Conservation (phyloP, 1,139 yeast species). For the Lipomyces yarrowii region DNA sequence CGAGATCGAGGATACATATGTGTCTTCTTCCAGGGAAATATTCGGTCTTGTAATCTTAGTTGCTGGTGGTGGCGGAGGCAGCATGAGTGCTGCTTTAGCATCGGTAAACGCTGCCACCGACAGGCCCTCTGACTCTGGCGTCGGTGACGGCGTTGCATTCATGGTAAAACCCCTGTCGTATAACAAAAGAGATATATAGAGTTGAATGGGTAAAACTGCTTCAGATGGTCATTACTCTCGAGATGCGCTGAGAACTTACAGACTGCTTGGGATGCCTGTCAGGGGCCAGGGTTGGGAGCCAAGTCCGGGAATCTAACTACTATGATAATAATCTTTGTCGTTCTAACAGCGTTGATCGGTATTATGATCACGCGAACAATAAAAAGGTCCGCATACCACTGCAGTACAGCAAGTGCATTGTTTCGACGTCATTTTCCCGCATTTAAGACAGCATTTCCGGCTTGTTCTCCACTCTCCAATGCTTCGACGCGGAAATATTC, state of each 20-base stretch:
- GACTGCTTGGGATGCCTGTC: neutral
- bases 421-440: neutral
- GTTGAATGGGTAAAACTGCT: neutral
- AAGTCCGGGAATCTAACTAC: no score
- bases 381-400: neutral
- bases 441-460: no score
- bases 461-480: neutral
- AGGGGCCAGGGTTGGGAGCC: neutral
- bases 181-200: neutral
- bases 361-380: neutral
- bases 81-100: conserved; percentile 8
- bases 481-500: neutral
- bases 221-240: neutral
- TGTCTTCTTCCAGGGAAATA: conserved; percentile 39
- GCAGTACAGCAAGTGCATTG: neutral
- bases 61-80: conserved; percentile 21
- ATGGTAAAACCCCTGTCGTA: neutral
- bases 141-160: neutral
- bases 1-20: conserved; percentile 37
- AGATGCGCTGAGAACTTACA: no score
- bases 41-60: conserved; percentile 16
- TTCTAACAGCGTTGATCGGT: neutral
- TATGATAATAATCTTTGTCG: no score
- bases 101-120: conserved; percentile 1
- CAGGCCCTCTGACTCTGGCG: neutral